Percentiles rank a stretch among this genome's conserved stretches.
phyloP scores from a whole-genome alignment of 306 rosid genomes.

The Rubus parviflorus region DNA sequence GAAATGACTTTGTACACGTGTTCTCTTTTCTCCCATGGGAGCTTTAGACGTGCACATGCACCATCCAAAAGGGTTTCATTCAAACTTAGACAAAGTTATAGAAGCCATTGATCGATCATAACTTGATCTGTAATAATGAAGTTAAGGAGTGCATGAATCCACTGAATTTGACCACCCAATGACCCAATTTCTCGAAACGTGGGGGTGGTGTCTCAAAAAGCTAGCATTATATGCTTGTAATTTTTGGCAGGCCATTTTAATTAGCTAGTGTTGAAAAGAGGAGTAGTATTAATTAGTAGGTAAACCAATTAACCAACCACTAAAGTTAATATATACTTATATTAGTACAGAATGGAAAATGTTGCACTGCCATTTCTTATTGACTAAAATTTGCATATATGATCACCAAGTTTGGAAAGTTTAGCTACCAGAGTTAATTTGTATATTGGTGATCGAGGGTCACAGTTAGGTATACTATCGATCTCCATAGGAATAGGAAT shows the following conservation, averaged over 20 bases:
- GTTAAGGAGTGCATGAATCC: not conserved
- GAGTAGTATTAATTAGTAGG: slow-evolving; percentile 2
- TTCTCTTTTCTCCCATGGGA: not conserved
- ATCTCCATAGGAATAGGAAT: not conserved
- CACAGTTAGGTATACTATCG: not conserved
- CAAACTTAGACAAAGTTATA: not conserved
- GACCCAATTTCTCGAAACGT: slow-evolving; percentile 14
- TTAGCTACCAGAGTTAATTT: too few species aligned
- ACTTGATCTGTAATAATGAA: not conserved
- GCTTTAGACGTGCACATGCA: slow-evolving; percentile 18
- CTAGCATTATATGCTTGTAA: not conserved
- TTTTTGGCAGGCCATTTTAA: slow-evolving; percentile 1
- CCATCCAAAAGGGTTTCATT: slow-evolving; percentile 16
- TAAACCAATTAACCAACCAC: not conserved
- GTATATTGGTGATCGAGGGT: not conserved
- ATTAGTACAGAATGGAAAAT: not conserved
- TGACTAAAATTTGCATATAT: not conserved
- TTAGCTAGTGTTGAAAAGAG: slow-evolving; percentile 7
- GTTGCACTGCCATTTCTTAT: not conserved
- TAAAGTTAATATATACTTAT: not conserved
- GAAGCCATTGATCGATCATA: not conserved
- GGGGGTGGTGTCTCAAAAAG: not conserved
- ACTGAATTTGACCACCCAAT: not conserved
- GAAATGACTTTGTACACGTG: slow-evolving; percentile 5
- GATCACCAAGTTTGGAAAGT: not conserved